Conservation (phyloP, 2,329 filamentous ascomycete genomes). For the Bipolaris oryzae region DNA sequence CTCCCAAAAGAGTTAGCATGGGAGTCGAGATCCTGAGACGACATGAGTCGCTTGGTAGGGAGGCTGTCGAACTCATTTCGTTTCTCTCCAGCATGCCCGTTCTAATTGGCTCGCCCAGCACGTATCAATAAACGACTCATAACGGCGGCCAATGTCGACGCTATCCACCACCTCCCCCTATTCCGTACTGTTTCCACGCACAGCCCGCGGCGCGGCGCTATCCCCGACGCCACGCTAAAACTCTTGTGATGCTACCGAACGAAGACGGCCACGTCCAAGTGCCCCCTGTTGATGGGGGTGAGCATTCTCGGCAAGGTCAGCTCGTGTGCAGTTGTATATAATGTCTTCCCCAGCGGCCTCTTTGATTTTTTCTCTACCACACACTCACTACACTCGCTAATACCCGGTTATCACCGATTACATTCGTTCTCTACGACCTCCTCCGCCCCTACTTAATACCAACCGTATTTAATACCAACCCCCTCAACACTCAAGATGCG, state of each 20-base stretch:
- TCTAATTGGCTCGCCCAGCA: constrained; percentile 28
- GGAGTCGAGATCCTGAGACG: constrained; percentile 36
- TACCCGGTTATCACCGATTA: constrained; percentile 49
- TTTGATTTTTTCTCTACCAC: constrained; percentile 41
- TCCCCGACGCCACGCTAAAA: constrained; percentile 34
- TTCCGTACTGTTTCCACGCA: constrained; percentile 38
- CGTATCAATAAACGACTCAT: constrained; percentile 43
- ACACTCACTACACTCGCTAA: constrained; percentile 45
- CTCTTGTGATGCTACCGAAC: constrained; percentile 22
- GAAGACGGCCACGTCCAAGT: constrained; percentile 33
- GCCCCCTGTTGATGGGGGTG: constrained; percentile 33
- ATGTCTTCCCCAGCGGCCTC: constrained; percentile 33
- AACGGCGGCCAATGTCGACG: constrained; percentile 31
- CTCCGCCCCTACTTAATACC: constrained; percentile 42
- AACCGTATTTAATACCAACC: constrained; percentile 41
- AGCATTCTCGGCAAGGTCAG: constrained; percentile 33
- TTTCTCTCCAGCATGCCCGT: constrained; percentile 28
- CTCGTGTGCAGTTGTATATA: constrained; percentile 42
- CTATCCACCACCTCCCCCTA: constrained; percentile 38
- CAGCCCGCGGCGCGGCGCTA: constrained; percentile 33
- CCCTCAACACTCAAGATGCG: constrained; percentile 47
- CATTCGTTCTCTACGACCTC: constrained; percentile 48
- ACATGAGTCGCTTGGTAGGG: constrained; percentile 38
- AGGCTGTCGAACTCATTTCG: constrained; percentile 44
- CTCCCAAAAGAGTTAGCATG: constrained; percentile 23